Evolutionary conservation across 805 yeast species (phyloP).

Genomic region (Wickerhamomyces ciferrii): DNA sequence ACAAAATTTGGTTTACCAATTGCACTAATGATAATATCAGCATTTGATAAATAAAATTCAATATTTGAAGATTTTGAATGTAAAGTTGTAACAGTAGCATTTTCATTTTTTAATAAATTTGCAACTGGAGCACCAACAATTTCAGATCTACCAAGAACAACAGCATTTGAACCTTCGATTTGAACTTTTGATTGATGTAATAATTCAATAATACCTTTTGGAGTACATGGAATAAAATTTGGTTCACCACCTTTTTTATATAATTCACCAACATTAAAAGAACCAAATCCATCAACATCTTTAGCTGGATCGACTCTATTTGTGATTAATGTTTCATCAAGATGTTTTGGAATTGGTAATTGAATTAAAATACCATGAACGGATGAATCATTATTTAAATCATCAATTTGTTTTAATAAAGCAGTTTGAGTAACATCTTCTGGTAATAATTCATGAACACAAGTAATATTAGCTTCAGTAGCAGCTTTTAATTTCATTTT

Average conservation of each 20-base stretch:
- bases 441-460: constrained; percentile 59
- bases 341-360: constrained; percentile 78
- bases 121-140: constrained; percentile 96
- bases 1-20: constrained; percentile 83
- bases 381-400: constrained; percentile 64
- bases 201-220: constrained; percentile 84
- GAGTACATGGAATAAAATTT: constrained; percentile 88
- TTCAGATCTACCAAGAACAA: constrained; percentile 92
- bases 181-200: constrained; percentile 63
- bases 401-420: constrained; percentile 51
- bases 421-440: constrained; percentile 57
- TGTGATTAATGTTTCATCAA: constrained; percentile 77
- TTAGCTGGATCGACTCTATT: constrained; percentile 75
- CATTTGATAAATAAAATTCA: constrained; percentile 51
- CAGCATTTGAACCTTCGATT: constrained; percentile 77
- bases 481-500: constrained; percentile 91
- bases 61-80: constrained; percentile 71
- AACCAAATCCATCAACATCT: constrained; percentile 95
- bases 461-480: constrained; percentile 69
- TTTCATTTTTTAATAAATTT: constrained; percentile 67
- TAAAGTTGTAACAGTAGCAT: constrained; percentile 80
- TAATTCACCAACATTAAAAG: constrained; percentile 84
- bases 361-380: constrained; percentile 89
- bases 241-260: constrained; percentile 84
- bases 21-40: constrained; percentile 90